phyloP scores from a whole-genome alignment of 2,329 filamentous ascomycete genomes.

The Exophiala calicioides region DNA sequence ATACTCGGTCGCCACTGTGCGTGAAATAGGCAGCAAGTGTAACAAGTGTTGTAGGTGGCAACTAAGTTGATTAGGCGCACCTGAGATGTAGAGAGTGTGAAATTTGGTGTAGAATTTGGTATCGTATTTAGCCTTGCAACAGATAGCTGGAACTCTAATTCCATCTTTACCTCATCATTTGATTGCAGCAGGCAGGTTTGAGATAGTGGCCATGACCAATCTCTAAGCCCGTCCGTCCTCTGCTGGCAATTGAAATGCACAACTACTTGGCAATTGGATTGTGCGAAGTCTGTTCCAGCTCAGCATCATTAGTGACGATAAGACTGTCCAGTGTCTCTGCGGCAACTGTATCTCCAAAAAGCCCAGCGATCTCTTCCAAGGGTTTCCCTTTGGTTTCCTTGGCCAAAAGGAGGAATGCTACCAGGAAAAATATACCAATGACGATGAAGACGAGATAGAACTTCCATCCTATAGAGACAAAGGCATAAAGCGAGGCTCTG shows the following conservation, averaged over 20 bases:
- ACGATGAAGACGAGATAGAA: constrained; percentile 33
- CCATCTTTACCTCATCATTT: too few relatives aligned
- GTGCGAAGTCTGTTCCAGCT: background rate
- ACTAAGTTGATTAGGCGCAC: too few relatives aligned
- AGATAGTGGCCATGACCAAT: too few relatives aligned
- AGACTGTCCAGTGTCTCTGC: background rate
- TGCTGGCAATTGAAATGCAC: background rate
- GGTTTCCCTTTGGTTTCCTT: constrained; percentile 36
- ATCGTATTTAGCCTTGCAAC: too few relatives aligned
- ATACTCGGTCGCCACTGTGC: too few relatives aligned
- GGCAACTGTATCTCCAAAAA: constrained; percentile 24
- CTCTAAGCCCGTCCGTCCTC: background rate
- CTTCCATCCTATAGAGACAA: constrained; percentile 36
- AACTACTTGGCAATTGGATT: background rate
- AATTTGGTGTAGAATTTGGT: too few relatives aligned
- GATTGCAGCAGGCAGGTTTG: too few relatives aligned
- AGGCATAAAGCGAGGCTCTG: constrained; percentile 26
- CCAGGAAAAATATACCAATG: background rate
- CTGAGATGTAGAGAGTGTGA: too few relatives aligned
- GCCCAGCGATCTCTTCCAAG: constrained; percentile 34
- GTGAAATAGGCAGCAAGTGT: too few relatives aligned
- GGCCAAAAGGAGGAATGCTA: constrained; percentile 21
- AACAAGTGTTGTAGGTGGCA: too few relatives aligned
- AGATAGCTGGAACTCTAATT: too few relatives aligned
- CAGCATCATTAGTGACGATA: background rate